These are phyloP conservation scores for Penicillium aurantiogriseum DNA, from an alignment of 2,329 filamentous ascomycete species.

Conservation along the genomic window DNA sequence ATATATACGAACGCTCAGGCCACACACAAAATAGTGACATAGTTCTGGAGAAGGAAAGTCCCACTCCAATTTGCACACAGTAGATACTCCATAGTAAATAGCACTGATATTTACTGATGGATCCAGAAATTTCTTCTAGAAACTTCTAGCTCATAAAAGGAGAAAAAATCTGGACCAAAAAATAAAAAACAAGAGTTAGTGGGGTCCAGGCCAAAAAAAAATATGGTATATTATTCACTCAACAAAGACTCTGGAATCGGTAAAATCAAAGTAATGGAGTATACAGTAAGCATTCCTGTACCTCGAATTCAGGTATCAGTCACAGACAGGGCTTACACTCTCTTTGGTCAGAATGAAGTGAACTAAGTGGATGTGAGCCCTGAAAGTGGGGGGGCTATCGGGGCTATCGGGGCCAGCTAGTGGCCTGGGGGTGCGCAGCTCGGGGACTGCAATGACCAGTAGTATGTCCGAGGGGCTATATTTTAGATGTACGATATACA, in stretches of 20 bases:
- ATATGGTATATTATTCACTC: neutral
- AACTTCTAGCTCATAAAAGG: slow-evolving; percentile 2
- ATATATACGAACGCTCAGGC: slow-evolving; percentile 1
- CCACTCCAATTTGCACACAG: neutral
- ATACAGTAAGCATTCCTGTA: slow-evolving; percentile 10
- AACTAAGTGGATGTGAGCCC: slow-evolving; percentile 30
- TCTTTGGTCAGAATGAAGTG: slow-evolving; percentile 21
- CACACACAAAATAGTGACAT: slow-evolving; percentile 1
- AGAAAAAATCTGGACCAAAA: slow-evolving; percentile 1
- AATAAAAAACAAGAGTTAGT: neutral
- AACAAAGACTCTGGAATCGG: neutral
- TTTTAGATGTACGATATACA: neutral
- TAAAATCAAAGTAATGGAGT: slow-evolving; percentile 5
- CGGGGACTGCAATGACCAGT: slow-evolving; percentile 3
- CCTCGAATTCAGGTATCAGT: slow-evolving; percentile 14
- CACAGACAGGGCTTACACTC: slow-evolving; percentile 18
- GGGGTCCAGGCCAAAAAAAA: neutral
- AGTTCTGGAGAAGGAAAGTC: neutral
- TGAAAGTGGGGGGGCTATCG: slow-evolving; percentile 31
- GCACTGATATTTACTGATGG: neutral
- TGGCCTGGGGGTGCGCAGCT: slow-evolving; percentile 16
- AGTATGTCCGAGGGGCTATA: neutral
- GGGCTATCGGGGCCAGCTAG: neutral
- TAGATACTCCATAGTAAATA: no score
- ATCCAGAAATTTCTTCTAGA: neutral